Evolutionary conservation across 768 basidiomycete species (phyloP).

Genomic region (Macrolepiota dolichaula): DNA sequence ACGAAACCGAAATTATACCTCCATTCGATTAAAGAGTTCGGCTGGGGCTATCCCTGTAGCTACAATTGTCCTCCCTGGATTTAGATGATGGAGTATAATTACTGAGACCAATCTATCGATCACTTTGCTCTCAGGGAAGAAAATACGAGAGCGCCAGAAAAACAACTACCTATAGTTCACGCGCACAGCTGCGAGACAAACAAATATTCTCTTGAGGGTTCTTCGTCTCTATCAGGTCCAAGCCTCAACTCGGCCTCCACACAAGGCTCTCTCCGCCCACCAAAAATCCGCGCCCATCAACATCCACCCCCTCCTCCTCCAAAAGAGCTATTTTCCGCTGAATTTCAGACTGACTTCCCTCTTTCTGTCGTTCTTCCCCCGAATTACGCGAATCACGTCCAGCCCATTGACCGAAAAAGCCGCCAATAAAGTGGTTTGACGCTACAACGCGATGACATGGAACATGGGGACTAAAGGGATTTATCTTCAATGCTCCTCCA

Average conservation of each 20-base stretch:
- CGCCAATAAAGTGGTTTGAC: conserved; percentile 56
- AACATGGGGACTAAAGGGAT: not conserved
- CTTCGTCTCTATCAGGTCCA: not conserved
- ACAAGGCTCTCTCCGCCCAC: not conserved
- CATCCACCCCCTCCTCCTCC: not conserved
- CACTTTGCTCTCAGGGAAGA: too few species aligned
- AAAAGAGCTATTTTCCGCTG: not conserved
- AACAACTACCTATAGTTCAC: too few species aligned
- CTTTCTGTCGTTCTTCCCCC: not conserved
- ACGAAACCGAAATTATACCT: too few species aligned
- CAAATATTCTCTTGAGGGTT: too few species aligned
- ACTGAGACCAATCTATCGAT: too few species aligned
- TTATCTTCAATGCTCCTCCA: not conserved
- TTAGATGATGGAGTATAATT: too few species aligned
- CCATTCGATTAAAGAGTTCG: too few species aligned
- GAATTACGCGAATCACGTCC: conserved; percentile 10
- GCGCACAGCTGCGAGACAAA: too few species aligned
- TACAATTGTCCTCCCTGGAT: too few species aligned
- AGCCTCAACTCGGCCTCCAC: not conserved
- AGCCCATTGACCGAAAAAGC: conserved; percentile 63
- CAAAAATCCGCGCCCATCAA: not conserved
- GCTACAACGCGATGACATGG: conserved; percentile 66
- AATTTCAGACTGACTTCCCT: not conserved
- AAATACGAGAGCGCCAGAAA: too few species aligned
- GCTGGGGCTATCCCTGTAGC: too few species aligned